These are phyloP conservation scores for Emericellopsis terricola DNA, from an alignment of 495 filamentous ascomycete genomes.

Conservation along the genomic window DNA sequence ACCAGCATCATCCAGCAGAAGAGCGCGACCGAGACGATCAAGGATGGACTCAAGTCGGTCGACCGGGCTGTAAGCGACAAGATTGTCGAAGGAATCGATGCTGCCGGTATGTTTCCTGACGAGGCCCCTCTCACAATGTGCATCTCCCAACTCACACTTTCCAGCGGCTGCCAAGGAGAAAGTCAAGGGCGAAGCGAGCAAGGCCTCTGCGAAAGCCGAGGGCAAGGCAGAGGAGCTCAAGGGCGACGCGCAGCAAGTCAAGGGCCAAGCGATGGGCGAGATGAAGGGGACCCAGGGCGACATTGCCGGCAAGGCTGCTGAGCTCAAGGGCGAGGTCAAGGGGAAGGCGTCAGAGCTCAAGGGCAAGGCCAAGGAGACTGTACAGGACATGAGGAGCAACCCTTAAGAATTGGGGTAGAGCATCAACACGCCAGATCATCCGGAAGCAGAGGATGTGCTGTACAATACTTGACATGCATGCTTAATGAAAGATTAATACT, in stretches of 20 bases:
- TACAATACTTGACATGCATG: too few species aligned
- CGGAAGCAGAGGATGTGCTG: too few species aligned
- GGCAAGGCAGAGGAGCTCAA: constrained; percentile 17
- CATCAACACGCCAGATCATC: too few species aligned
- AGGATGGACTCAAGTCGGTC: constrained; percentile 30
- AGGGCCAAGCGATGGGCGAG: constrained; percentile 13
- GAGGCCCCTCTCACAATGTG: too few species aligned
- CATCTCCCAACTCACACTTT: not conserved
- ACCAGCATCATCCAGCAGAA: constrained; percentile 21
- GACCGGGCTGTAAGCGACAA: constrained; percentile 35
- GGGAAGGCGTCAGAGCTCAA: constrained; percentile 15
- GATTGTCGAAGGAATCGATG: constrained; percentile 36
- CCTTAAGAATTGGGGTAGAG: constrained; percentile 5
- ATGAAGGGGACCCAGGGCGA: constrained; percentile 11
- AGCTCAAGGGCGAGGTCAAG: constrained; percentile 19
- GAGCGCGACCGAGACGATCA: constrained; percentile 25
- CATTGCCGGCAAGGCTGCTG: constrained; percentile 12
- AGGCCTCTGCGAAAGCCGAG: constrained; percentile 17
- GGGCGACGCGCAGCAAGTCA: constrained; percentile 19
- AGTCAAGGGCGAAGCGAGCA: constrained; percentile 9
- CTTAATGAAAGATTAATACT: too few species aligned
- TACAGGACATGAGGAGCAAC: constrained; percentile 4
- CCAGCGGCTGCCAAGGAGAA: constrained; percentile 5
- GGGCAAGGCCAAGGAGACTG: constrained; percentile 11
- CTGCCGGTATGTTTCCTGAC: constrained; percentile 23